Conservation (phyloP, 768 basidiomycete genomes). For the Boletus pseudo-olivaceus region DNA sequence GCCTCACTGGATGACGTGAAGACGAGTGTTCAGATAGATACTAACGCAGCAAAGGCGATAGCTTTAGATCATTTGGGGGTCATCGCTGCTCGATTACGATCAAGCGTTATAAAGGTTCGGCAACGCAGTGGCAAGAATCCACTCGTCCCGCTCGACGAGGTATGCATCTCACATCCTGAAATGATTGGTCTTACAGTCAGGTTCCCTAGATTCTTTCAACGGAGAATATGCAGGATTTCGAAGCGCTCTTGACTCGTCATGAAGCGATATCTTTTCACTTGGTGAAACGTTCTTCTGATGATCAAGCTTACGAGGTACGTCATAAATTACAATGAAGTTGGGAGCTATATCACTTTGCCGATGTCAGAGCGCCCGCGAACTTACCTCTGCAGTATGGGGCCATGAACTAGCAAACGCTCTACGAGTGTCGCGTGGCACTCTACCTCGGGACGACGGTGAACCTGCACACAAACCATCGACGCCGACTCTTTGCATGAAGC, state of each 20-base stretch:
- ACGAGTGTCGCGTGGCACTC: slow-evolving; percentile 49
- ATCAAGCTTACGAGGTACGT: slow-evolving; percentile 77
- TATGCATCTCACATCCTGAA: slow-evolving; percentile 22
- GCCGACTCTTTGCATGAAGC: slow-evolving; percentile 45
- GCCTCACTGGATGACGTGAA: slow-evolving; percentile 81
- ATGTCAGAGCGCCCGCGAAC: slow-evolving; percentile 71
- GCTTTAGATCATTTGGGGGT: slow-evolving; percentile 91
- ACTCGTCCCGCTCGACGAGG: slow-evolving; percentile 71
- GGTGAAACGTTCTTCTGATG: slow-evolving; percentile 66
- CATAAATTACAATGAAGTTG: neutral
- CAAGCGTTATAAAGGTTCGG: slow-evolving; percentile 43
- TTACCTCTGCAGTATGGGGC: slow-evolving; percentile 75
- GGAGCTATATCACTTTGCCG: neutral
- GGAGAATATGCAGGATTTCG: slow-evolving; percentile 48
- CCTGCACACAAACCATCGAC: slow-evolving; percentile 12
- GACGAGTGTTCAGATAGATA: slow-evolving; percentile 58
- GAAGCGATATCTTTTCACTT: slow-evolving; percentile 65
- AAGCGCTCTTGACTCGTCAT: slow-evolving; percentile 59
- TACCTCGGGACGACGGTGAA: slow-evolving; percentile 41
- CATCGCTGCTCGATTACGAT: slow-evolving; percentile 81
- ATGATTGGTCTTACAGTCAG: neutral
- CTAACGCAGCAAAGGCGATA: slow-evolving; percentile 82
- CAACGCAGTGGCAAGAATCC: slow-evolving; percentile 33
- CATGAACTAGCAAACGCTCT: slow-evolving; percentile 77
- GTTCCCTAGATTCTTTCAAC: slow-evolving; percentile 49